Evolutionary conservation across 345 rosid species (phyloP).

Genomic region (Eutrema yunnanense): DNA sequence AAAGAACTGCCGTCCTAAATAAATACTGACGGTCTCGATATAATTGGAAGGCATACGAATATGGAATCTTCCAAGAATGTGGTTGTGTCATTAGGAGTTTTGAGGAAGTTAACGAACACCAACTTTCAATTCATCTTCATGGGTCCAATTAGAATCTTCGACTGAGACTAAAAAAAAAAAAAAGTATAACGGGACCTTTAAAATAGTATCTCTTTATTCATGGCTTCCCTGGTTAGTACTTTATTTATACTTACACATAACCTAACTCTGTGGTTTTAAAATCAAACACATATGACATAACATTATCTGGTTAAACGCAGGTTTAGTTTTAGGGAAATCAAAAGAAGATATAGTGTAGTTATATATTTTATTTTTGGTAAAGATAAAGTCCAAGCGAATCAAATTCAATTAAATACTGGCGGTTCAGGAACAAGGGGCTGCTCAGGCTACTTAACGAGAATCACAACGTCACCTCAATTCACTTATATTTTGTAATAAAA

Average conservation of each 20-base stretch:
- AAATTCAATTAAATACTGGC: slow-evolving; percentile 10
- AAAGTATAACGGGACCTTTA: no score
- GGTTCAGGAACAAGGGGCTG: background rate
- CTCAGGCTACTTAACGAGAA: background rate
- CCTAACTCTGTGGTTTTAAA: background rate
- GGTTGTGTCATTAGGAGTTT: background rate
- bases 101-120: background rate
- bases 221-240: background rate
- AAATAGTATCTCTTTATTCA: background rate
- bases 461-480: background rate
- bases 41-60: background rate
- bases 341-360: background rate
- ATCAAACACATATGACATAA: background rate
- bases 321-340: background rate
- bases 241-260: no score
- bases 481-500: no score
- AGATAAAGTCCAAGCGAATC: background rate
- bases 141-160: slow-evolving; percentile 12
- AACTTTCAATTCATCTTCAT: background rate
- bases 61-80: slow-evolving; percentile 9
- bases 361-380: background rate
- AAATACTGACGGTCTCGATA: background rate
- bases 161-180: no score
- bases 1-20: background rate
- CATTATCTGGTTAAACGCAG: background rate